These are phyloP conservation scores for Thinopyrum obtusiflorum DNA, from an alignment of 202 grass and related monocot genomes.

Conservation along the genomic window DNA sequence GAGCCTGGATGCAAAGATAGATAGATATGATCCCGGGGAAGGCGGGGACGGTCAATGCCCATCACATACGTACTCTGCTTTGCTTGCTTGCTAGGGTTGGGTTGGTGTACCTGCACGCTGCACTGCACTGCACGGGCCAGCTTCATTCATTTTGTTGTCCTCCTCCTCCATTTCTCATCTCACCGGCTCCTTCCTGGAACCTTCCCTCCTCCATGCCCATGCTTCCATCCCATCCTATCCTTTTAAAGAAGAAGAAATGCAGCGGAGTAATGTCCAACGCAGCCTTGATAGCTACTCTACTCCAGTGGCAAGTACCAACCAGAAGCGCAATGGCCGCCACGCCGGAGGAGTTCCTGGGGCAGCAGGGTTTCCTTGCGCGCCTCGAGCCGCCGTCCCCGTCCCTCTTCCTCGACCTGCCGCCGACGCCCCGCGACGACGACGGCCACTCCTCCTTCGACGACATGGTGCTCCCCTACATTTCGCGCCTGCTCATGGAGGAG, in stretches of 20 bases:
- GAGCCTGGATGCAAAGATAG: too few relatives aligned
- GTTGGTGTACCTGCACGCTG: constrained; percentile 5
- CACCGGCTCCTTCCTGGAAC: neutral
- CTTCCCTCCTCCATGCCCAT: neutral
- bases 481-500: constrained; percentile 69
- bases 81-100: constrained; percentile 2
- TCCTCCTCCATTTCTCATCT: neutral
- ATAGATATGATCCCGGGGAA: neutral
- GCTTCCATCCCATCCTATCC: too few relatives aligned
- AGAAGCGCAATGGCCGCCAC: neutral
- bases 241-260: too few relatives aligned
- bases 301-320: neutral
- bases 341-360: neutral
- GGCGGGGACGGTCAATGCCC: neutral
- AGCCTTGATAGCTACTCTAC: too few relatives aligned
- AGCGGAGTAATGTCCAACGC: too few relatives aligned
- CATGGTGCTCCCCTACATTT: constrained; percentile 57
- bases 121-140: neutral
- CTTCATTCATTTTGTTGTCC: neutral
- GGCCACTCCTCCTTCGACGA: constrained; percentile 32
- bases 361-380: neutral
- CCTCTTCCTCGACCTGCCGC: constrained; percentile 33
- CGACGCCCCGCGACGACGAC: constrained; percentile 22
- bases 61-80: neutral
- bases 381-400: constrained; percentile 28